phyloP scores from a whole-genome alignment of 192 early-diverging fungal species.

The Allomyces macrogynus region DNA sequence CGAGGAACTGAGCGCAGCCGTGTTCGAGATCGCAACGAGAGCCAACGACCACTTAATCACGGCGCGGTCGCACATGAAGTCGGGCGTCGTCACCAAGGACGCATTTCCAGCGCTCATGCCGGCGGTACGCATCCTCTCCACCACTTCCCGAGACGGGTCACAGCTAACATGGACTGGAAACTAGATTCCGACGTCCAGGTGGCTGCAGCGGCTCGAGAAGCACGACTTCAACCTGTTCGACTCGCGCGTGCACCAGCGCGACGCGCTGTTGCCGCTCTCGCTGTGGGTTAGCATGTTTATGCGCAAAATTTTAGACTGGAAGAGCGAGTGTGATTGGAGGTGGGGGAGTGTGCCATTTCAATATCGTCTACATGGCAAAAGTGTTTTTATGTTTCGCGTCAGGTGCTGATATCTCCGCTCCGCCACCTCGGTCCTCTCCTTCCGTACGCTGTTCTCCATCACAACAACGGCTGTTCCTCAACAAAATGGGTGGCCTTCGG shows the following conservation, averaged over 20 bases:
- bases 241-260: constrained; percentile 33
- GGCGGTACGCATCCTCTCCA: constrained; percentile 18
- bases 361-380: no score
- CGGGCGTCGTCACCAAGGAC: constrained; percentile 18
- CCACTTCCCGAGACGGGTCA: constrained; percentile 1
- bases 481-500: no score
- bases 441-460: no score
- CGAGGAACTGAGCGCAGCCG: constrained; percentile 46
- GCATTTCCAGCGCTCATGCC: constrained; percentile 53
- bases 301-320: constrained; percentile 9
- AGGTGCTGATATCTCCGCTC: no score
- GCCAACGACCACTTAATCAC: constrained; percentile 58
- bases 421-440: no score
- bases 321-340: no score
- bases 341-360: no score
- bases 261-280: constrained; percentile 36
- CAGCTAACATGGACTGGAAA: constrained; percentile 2
- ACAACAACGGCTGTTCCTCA: no score
- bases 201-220: constrained; percentile 52
- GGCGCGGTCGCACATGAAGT: constrained; percentile 36
- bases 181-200: constrained; percentile 47
- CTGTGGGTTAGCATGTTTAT: constrained; percentile 35
- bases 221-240: constrained; percentile 72
- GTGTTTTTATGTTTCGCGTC: no score
- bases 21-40: constrained; percentile 69